A percentile compares a stretch with the other conserved stretches of the same genome.
phyloP scores from a whole-genome alignment of 768 basidiomycete species.

The Cyclocybe cylindracea region DNA sequence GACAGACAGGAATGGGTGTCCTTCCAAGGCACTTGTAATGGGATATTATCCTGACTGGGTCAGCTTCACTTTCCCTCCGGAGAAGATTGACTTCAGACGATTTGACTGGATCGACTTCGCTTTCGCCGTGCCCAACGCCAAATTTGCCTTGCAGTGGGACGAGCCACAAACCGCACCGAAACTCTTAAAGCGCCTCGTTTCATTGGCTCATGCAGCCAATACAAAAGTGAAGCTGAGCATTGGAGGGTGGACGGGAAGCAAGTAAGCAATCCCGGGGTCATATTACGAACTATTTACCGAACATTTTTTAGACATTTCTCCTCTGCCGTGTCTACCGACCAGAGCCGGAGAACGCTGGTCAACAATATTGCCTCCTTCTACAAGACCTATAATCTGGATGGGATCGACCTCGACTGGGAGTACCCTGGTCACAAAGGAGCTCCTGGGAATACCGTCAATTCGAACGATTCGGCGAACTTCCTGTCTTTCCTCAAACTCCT shows the following conservation, averaged over 20 bases:
- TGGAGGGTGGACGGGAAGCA: constrained; percentile 93
- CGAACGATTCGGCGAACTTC: constrained; percentile 71
- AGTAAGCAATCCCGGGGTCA: constrained; percentile 40
- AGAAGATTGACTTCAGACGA: constrained; percentile 64
- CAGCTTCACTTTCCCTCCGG: constrained; percentile 57
- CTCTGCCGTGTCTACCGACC: constrained; percentile 54
- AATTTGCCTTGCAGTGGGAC: constrained; percentile 64
- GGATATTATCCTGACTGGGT: constrained; percentile 87
- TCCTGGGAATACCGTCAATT: constrained; percentile 55
- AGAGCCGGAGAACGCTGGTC: constrained; percentile 56
- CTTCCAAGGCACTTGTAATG: constrained; percentile 49
- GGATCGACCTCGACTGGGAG: constrained; percentile 97
- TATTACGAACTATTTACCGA: not conserved
- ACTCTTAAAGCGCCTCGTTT: constrained; percentile 64
- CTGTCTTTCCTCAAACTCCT: constrained; percentile 73
- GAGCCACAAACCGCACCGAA: constrained; percentile 49
- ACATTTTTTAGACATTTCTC: constrained; percentile 69
- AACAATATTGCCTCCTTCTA: constrained; percentile 62
- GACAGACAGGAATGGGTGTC: not conserved
- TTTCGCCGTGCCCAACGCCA: constrained; percentile 73
- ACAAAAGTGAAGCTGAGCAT: constrained; percentile 81
- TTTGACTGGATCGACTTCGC: constrained; percentile 91
- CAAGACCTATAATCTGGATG: constrained; percentile 65
- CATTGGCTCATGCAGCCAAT: constrained; percentile 56
- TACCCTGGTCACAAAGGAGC: constrained; percentile 77